phyloP scores from a whole-genome alignment of 106 monocot genomes.

The Gastrodia elata region DNA sequence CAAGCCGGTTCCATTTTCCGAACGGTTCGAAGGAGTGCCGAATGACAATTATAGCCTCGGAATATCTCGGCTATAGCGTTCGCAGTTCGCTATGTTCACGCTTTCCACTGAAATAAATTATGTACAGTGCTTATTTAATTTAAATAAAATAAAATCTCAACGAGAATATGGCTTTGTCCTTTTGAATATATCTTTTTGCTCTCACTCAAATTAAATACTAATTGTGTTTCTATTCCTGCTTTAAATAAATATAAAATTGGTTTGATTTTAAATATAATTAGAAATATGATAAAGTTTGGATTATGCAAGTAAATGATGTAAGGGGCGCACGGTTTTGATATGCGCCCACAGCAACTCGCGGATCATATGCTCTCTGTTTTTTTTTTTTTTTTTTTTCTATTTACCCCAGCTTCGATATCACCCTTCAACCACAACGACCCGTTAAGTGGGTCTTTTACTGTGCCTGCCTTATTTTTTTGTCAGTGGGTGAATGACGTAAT shows the following conservation, averaged over 20 bases:
- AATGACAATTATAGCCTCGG: not conserved
- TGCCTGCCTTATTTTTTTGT: not conserved
- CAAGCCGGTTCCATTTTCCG: not conserved
- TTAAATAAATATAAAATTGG: no score
- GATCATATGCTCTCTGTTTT: not conserved
- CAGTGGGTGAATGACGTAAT: not conserved
- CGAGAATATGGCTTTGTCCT: no score
- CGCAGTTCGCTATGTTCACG: not conserved
- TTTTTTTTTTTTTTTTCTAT: no score
- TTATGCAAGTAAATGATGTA: no score
- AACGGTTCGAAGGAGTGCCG: not conserved
- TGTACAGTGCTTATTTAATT: no score
- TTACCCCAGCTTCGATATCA: not conserved
- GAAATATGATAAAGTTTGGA: no score
- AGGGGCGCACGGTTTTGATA: not conserved
- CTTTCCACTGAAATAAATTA: not conserved
- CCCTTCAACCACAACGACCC: not conserved
- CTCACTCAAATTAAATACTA: no score
- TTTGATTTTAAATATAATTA: no score
- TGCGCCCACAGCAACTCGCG: slow-evolving; percentile 1
- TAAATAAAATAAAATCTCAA: no score
- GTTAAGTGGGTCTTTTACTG: not conserved
- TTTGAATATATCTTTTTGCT: no score
- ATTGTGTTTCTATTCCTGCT: no score
- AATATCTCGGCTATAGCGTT: not conserved